Evolutionary conservation across 2,329 filamentous ascomycete genomes (phyloP).

Genomic region (Apiospora rasikravindrae): DNA sequence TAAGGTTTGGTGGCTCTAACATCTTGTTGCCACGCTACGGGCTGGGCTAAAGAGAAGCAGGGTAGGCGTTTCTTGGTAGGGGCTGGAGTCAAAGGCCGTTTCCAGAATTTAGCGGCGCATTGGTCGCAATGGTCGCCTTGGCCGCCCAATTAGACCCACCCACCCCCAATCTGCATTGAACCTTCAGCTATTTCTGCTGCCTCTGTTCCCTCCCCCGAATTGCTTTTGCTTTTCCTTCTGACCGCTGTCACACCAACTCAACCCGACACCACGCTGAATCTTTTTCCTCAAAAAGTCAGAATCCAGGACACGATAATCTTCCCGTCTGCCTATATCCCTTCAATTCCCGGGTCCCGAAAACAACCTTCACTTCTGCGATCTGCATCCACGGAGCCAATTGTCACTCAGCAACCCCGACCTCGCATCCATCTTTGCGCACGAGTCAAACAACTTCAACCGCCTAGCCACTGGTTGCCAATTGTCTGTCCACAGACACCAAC

Average conservation of each 20-base stretch:
- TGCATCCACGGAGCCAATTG: slow-evolving; percentile 9
- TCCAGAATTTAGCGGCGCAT: slow-evolving; percentile 13
- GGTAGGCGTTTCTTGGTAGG: neutral
- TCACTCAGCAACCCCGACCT: neutral
- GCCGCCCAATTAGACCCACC: neutral
- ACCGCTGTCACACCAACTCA: neutral
- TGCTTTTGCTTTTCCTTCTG: neutral
- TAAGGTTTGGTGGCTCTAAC: neutral
- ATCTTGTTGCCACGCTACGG: neutral
- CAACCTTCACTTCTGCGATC: neutral
- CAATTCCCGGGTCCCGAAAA: neutral
- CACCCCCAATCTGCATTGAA: neutral
- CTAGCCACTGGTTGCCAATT: neutral
- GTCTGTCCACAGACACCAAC: slow-evolving; percentile 1
- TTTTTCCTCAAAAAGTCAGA: neutral
- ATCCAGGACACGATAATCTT: neutral
- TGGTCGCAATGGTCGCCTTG: neutral
- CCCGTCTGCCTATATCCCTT: neutral
- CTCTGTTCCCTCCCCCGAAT: neutral
- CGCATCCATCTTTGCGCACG: neutral
- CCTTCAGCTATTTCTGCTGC: slow-evolving; percentile 10
- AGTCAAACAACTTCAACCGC: neutral
- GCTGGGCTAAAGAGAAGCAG: neutral
- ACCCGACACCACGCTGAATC: neutral
- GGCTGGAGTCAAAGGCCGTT: slow-evolving; percentile 17